These are phyloP conservation scores for Chenopodium album DNA, from an alignment of 148 eudicot species.

Conservation along the genomic window DNA sequence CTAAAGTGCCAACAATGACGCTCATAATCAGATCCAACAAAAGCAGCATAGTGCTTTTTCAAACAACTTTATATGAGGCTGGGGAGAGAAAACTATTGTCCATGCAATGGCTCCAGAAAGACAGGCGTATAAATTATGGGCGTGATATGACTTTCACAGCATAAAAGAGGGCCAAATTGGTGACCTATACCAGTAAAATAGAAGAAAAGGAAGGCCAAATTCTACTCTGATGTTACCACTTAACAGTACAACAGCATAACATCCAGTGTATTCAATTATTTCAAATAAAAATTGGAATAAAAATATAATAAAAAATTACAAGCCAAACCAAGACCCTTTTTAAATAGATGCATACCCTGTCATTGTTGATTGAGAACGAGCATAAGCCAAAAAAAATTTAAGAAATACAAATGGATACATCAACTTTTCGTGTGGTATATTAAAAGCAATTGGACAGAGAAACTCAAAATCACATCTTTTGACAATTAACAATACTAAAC, in stretches of 20 bases:
- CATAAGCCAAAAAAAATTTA: neutral
- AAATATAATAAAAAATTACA: neutral
- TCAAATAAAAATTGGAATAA: too few species aligned
- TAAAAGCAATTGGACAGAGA: neutral
- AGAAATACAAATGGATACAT: too few species aligned
- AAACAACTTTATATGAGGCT: too few species aligned
- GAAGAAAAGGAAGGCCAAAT: neutral
- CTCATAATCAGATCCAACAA: too few species aligned
- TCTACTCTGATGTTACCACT: neutral
- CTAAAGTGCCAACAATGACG: too few species aligned
- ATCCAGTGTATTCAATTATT: neutral
- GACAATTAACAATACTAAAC: neutral
- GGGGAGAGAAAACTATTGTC: too few species aligned
- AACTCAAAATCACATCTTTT: neutral
- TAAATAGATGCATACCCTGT: slow-evolving; percentile 3
- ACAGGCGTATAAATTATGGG: neutral
- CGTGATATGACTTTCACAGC: neutral
- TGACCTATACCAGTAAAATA: too few species aligned
- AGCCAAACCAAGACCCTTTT: neutral
- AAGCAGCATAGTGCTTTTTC: too few species aligned
- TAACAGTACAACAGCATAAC: neutral
- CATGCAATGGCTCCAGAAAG: neutral
- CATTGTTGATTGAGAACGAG: slow-evolving; percentile 10
- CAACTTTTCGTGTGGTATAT: neutral
- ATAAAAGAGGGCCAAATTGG: too few species aligned